Conservation (phyloP, 345 rosid genomes). For the Acer saccharum region DNA sequence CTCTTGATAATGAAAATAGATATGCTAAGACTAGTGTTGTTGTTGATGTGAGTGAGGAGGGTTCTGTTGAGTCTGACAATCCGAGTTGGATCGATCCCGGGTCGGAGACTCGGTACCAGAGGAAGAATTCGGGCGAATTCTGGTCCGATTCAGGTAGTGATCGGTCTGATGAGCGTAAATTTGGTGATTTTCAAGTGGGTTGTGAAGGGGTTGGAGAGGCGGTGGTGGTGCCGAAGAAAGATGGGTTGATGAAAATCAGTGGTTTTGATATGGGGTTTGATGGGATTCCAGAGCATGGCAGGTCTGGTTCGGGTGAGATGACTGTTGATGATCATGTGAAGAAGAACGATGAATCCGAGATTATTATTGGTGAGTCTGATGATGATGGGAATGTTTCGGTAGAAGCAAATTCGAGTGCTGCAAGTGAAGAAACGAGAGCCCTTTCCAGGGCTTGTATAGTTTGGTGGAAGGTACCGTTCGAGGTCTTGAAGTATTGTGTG, state of each 20-base stretch:
- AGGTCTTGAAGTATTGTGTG: slow-evolving; percentile 72
- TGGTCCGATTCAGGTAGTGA: slow-evolving; percentile 96
- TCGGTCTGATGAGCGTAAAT: slow-evolving; percentile 59
- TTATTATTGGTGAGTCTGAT: slow-evolving; percentile 21
- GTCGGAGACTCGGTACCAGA: slow-evolving; percentile 45
- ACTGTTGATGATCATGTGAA: slow-evolving; percentile 25
- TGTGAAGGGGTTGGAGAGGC: slow-evolving; percentile 30
- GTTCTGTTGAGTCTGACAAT: slow-evolving; percentile 70
- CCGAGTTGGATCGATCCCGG: slow-evolving; percentile 95
- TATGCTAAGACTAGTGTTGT: slow-evolving; percentile 31
- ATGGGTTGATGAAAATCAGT: slow-evolving; percentile 18
- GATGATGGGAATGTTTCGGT: slow-evolving; percentile 23
- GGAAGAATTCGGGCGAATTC: slow-evolving; percentile 54
- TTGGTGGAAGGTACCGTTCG: slow-evolving; percentile 96
- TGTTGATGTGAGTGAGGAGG: slow-evolving; percentile 43
- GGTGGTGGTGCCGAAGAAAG: slow-evolving; percentile 17
- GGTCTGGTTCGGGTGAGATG: slow-evolving; percentile 45
- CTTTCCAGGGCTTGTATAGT: slow-evolving; percentile 34
- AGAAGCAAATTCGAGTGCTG: slow-evolving; percentile 26
- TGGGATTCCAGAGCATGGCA: slow-evolving; percentile 24
- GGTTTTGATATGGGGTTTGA: slow-evolving; percentile 4
- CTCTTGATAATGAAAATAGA: slow-evolving; percentile 51
- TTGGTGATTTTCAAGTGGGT: slow-evolving; percentile 35
- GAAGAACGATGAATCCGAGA: slow-evolving; percentile 22
- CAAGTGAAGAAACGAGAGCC: slow-evolving; percentile 22